phyloP scores from a whole-genome alignment of 345 rosid species.

The Adansonia digitata region DNA sequence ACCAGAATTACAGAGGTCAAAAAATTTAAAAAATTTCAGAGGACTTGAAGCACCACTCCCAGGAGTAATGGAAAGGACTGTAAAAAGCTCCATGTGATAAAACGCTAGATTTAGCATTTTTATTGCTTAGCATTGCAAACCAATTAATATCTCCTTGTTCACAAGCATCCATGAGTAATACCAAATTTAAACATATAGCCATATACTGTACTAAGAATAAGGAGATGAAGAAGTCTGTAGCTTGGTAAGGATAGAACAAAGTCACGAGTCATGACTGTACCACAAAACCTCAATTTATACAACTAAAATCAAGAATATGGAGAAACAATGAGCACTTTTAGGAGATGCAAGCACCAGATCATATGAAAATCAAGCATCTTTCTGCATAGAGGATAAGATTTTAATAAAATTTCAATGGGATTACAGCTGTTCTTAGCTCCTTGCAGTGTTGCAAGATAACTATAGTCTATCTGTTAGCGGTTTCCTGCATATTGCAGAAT shows the following conservation, averaged over 20 bases:
- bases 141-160: background rate
- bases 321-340: background rate
- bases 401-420: background rate
- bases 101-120: background rate
- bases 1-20: background rate
- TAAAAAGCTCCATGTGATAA: background rate
- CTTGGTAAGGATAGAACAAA: background rate
- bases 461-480: background rate
- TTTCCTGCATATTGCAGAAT: background rate
- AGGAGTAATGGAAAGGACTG: background rate
- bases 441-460: background rate
- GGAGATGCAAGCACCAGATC: background rate
- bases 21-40: background rate
- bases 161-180: background rate
- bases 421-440: background rate
- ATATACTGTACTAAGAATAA: background rate
- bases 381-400: background rate
- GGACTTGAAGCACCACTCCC: background rate
- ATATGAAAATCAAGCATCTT: background rate
- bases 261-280: background rate
- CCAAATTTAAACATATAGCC: background rate
- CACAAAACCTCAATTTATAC: background rate
- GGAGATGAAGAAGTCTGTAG: background rate
- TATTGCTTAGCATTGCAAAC: background rate
- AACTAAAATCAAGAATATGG: background rate